Base-by-base conservation (phyloP, 2,329 filamentous ascomycete genomes). In the Metarhizium anisopliae region DNA sequence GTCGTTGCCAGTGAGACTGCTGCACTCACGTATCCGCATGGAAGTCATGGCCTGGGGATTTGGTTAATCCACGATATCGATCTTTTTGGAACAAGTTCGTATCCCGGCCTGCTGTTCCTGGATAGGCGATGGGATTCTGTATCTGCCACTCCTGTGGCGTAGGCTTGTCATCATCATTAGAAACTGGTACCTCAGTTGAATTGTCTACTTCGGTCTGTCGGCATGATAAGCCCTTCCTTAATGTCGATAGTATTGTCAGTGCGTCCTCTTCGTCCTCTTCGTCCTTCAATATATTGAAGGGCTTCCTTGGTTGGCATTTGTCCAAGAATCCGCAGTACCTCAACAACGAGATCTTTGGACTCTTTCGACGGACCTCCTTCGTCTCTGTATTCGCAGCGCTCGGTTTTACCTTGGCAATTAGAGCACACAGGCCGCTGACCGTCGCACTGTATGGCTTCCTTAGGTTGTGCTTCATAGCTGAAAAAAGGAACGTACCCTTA, bases 301-400 rank as follows among this genome's bases (percentile, higher is more conserved):
- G 61, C 60, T 25, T 63, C 60, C 0, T 55, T 16, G 11, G 61
- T 54, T 0, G 66, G 58, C 2, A 65, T 50, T 16, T 58, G 54
- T 40, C 60, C 61, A 3, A 69, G 52, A 1, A 66, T 58, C 10
- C 64, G 59, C 4, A 68, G 43, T 1, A 69, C 20, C 45, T 70
- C 66, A 2, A 60, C 18, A 30, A 50, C 13, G 32, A 53, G 32
- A 45, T 58, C 55, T n/a, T 51, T 58, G 20, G 20, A 20, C 20
- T n/a, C n/a, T n/a, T n/a, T n/a, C n/a, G n/a, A n/a, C n/a, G n/a
- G n/a, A n/a, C n/a, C n/a, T n/a, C n/a, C n/a, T n/a, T n/a, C n/a
- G n/a, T n/a, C n/a, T n/a, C n/a, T n/a, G n/a, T n/a, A n/a, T n/a
- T n/a, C n/a, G n/a, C n/a, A n/a, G n/a, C n/a, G n/a, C n/a, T n/a